phyloP scores from a whole-genome alignment of 2,329 filamentous ascomycete species.

The Tolypocladium sp. region DNA sequence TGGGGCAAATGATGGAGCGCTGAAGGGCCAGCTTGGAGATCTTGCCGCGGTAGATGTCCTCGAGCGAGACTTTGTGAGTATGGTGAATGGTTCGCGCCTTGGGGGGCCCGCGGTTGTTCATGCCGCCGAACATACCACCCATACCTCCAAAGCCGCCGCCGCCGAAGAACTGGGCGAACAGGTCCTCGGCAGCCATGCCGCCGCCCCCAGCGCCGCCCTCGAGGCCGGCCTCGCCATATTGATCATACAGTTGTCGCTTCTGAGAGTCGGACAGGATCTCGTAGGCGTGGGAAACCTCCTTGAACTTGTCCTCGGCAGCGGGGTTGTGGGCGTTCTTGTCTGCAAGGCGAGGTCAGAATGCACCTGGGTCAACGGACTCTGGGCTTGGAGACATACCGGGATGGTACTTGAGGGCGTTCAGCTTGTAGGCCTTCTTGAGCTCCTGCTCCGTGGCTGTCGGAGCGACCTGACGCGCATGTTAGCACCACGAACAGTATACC shows the following conservation, averaged over 20 bases:
- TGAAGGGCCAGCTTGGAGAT: conserved; percentile 94
- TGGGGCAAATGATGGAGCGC: conserved; percentile 92
- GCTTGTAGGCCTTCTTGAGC: conserved; percentile 86
- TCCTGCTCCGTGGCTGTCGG: conserved; percentile 75
- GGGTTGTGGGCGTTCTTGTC: conserved; percentile 97
- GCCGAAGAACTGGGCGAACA: conserved; percentile 96
- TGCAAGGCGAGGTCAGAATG: conserved; percentile 24
- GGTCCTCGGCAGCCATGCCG: conserved; percentile 91
- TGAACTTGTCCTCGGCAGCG: conserved; percentile 93
- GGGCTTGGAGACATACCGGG: conserved; percentile 52
- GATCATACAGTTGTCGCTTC: conserved; percentile 88
- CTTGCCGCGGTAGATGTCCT: conserved; percentile 97
- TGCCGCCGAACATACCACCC: conserved; percentile 70
- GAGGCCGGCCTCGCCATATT: conserved; percentile 94
- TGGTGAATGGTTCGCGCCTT: conserved; percentile 96
- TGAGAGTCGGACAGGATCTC: conserved; percentile 87
- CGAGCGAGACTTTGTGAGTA: conserved; percentile 94
- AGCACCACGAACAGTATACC: conserved; percentile 4
- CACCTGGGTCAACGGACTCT: not conserved
- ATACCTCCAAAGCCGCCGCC: conserved; percentile 54
- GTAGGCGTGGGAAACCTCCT: conserved; percentile 92
- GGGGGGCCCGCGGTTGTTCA: conserved; percentile 69
- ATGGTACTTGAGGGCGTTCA: conserved; percentile 73
- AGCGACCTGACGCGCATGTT: conserved; percentile 48
- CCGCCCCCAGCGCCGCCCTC: conserved; percentile 73